These are phyloP conservation scores for Amanita subjunquillea DNA, from an alignment of 768 basidiomycete genomes.

Conservation along the genomic window DNA sequence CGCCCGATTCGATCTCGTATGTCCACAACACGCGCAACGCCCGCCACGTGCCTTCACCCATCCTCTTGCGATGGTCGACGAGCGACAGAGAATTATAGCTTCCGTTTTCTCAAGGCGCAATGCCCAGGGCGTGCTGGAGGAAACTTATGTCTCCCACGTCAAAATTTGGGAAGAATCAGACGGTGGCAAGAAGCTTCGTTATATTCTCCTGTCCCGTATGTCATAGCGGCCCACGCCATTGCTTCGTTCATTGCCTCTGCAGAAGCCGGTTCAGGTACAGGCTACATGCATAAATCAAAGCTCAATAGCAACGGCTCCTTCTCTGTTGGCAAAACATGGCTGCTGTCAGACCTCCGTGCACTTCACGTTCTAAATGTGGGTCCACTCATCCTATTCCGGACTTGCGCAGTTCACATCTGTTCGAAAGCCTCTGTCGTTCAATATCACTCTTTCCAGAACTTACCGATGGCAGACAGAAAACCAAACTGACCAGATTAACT, in stretches of 20 bases:
- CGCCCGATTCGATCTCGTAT: slow-evolving; percentile 5
- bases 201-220: slow-evolving; percentile 85
- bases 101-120: slow-evolving; percentile 77
- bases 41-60: slow-evolving; percentile 5
- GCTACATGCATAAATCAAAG: slow-evolving; percentile 93
- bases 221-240: slow-evolving; percentile 13
- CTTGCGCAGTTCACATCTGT: slow-evolving; percentile 29
- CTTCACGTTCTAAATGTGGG: slow-evolving; percentile 71
- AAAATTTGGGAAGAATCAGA: slow-evolving; percentile 93
- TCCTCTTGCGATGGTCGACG: slow-evolving; percentile 28
- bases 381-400: slow-evolving; percentile 8
- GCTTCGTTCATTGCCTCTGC: slow-evolving; percentile 8
- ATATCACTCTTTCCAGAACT: slow-evolving; percentile 78
- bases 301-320: slow-evolving; percentile 90
- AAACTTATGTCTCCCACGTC: slow-evolving; percentile 78
- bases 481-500: slow-evolving; percentile 57
- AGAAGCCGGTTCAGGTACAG: slow-evolving; percentile 55
- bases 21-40: not conserved
- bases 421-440: slow-evolving; percentile 35
- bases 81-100: slow-evolving; percentile 62
- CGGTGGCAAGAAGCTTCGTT: slow-evolving; percentile 74
- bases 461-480: slow-evolving; percentile 88
- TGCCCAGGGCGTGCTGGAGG: slow-evolving; percentile 52
- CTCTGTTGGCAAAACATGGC: slow-evolving; percentile 97
- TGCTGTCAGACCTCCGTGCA: slow-evolving; percentile 66